Percentiles rank a stretch among this genome's conserved stretches.
Conservation (phyloP, 2,329 filamentous ascomycete species). For the Aspergillus sp. region DNA sequence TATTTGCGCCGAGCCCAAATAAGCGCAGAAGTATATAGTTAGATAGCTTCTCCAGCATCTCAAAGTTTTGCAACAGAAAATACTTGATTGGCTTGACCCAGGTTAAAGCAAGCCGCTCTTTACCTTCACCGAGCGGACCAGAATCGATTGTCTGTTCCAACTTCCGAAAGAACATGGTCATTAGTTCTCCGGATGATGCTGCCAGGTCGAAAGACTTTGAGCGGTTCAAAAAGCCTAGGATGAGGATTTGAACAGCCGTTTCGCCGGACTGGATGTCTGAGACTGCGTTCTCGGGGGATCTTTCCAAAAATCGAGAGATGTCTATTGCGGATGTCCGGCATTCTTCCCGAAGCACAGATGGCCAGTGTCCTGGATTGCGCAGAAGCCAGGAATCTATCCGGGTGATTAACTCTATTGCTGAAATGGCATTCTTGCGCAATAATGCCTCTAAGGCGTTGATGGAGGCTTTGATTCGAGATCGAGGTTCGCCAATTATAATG, state of each 20-base stretch:
- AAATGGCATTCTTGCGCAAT: conserved; percentile 38
- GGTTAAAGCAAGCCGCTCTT: conserved; percentile 22
- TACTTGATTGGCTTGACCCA: conserved; percentile 41
- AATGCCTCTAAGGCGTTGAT: conserved; percentile 38
- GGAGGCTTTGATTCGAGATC: conserved; percentile 38
- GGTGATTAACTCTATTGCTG: conserved; percentile 30
- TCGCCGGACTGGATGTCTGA: conserved; percentile 8
- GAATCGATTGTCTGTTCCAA: conserved; percentile 17
- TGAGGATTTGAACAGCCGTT: conserved; percentile 31
- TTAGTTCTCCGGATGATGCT: conserved; percentile 27
- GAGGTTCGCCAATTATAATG: conserved; percentile 40
- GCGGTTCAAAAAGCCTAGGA: conserved; percentile 33
- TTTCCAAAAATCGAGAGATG: conserved; percentile 17
- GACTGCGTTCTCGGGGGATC: conserved; percentile 15
- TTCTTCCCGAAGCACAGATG: conserved; percentile 32
- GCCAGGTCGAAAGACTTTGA: conserved; percentile 31
- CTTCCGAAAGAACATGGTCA: conserved; percentile 32
- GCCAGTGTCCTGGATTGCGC: conserved; percentile 33
- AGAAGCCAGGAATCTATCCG: conserved; percentile 35
- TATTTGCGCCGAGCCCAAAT: conserved; percentile 32
- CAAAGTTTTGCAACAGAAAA: conserved; percentile 36
- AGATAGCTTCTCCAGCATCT: conserved; percentile 36
- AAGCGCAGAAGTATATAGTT: conserved; percentile 38
- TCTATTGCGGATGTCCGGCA: conserved; percentile 31
- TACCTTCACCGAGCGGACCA: conserved; percentile 4